Evolutionary conservation across 345 rosid genomes (phyloP), one percentile per base, ranked within the genome.

Genomic region (Nephelium lappaceum): DNA sequence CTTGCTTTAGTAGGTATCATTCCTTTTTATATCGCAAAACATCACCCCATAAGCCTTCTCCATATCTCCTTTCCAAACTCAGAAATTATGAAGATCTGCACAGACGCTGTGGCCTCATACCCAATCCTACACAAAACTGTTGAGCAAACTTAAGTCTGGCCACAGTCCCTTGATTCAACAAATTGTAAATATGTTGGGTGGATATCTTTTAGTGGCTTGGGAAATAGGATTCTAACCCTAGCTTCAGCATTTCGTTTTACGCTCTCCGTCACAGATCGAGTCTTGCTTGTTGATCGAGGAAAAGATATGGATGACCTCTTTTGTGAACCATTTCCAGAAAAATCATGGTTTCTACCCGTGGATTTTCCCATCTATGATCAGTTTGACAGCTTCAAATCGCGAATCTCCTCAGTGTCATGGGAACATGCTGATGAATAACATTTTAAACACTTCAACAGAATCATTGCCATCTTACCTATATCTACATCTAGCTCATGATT

Each of bases 161-260:
- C 77, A 78, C 0, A 61, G 24, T 27, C 53, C n/a, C n/a, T 38
- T 58, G 64, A 64, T 2, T 76, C 86, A 11, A 23, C 80, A 31
- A 86, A 88, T 25, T 93, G 97, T 77, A 87, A 77, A 74, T 93
- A 91, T 53, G 78, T 91, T 65, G 91, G 91, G 18, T 93, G 90
- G 92, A 81, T 88, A 77, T 81, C 89, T 55, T 91, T 77, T 58
- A 93, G 95, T 24, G 97, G 97, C 67, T 79, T 91, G 85, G 97
- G 97, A 36, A 93, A 91, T 85, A 80, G 88, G 79, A 88, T 93
- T 49, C 72, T 93, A 25, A 84, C 90, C 60, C 79, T 93, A 43
- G 82, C 92, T 62, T 89, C 95, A 8, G 83, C 86, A 6, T 91
- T 93, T 82, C 87, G n/a, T n/a, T 93, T 5, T 92, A 92, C 24